Evolutionary conservation across 768 basidiomycete species (phyloP), one percentile per base, ranked within the genome.

Genomic region (Macrocybe gigantea): DNA sequence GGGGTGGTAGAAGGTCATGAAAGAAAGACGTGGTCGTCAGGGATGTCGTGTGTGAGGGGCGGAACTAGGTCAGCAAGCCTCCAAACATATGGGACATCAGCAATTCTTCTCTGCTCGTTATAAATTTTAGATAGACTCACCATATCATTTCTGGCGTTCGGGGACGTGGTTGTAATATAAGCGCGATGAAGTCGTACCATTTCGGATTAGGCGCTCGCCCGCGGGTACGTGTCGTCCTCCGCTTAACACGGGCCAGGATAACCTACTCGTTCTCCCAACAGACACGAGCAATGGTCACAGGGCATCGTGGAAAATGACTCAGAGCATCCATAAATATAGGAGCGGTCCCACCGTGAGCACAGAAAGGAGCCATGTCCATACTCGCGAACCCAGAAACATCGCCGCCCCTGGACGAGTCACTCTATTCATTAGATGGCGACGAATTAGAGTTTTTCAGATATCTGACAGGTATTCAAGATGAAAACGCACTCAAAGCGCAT

Each of bases 1-100:
- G 14, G 11, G 71, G 60, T 1, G 76, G 77, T 11, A 74, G 22
- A 32, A 79, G 50, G 42, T 68, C 61, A 7, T 65, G 64, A 31
- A 57, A 54, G 53, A 69, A 70, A 29, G 65, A 62, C 41, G 60
- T 33, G 32, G 52, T 29, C 3, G 64, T 66, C 14, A 77, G 44
- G 75, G 64, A 31, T 60, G 58, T 41, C 73, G 66, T 41, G 57
- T 57, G 14, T 60, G 48, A 30, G 64, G 59, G 30, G 61, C 30
- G 65, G 64, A 41, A 65, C 53, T 11, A 65, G 47, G 45, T 62
- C 56, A 45, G 48, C 41, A 45, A 64, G 49, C 60, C 62, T 65
- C 38, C 32, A 7, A 14, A 15, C 15, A 31, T 41, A 30, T n/a
- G n/a, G n/a, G n/a, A n/a, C n/a, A n/a, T 30, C 11, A 36, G 11